Conservation (phyloP, 2,329 filamentous ascomycete species). For the Aspergillus brunneoviolaceus region DNA sequence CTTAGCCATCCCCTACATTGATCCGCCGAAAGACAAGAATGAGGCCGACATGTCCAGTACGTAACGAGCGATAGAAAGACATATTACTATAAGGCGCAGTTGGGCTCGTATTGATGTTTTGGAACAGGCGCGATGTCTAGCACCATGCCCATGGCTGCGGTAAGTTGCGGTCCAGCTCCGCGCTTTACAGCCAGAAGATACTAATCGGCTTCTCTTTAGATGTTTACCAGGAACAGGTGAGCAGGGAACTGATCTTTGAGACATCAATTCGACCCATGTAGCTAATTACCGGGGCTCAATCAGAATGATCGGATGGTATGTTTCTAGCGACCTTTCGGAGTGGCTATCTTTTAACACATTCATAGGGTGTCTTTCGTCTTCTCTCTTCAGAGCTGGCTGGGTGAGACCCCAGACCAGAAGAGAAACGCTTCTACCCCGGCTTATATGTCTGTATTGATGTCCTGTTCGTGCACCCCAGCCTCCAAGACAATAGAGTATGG, state of each 20-base stretch:
- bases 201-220: slow-evolving; percentile 48
- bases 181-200: slow-evolving; percentile 12
- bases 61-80: slow-evolving; percentile 7
- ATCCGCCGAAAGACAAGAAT: slow-evolving; percentile 65
- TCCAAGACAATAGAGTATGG: background rate
- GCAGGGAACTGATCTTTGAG: slow-evolving; percentile 18
- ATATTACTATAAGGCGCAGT: background rate
- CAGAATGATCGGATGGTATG: slow-evolving; percentile 65
- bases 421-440: slow-evolving; percentile 67
- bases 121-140: slow-evolving; percentile 61
- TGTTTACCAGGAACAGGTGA: slow-evolving; percentile 88
- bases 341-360: slow-evolving; percentile 16
- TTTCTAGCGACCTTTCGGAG: background rate
- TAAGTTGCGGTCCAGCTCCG: slow-evolving; percentile 41
- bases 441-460: slow-evolving; percentile 76
- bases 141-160: slow-evolving; percentile 89
- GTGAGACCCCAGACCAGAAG: slow-evolving; percentile 50
- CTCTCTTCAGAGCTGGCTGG: slow-evolving; percentile 50
- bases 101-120: slow-evolving; percentile 19
- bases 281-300: slow-evolving; percentile 11
- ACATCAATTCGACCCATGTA: slow-evolving; percentile 2
- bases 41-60: slow-evolving; percentile 70
- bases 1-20: slow-evolving; percentile 83
- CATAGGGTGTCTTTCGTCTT: slow-evolving; percentile 49
- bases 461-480: slow-evolving; percentile 54